Percentiles rank a stretch among this genome's conserved stretches.
phyloP scores from a whole-genome alignment of 2,329 filamentous ascomycete species.

The Colletotrichum coccodes region DNA sequence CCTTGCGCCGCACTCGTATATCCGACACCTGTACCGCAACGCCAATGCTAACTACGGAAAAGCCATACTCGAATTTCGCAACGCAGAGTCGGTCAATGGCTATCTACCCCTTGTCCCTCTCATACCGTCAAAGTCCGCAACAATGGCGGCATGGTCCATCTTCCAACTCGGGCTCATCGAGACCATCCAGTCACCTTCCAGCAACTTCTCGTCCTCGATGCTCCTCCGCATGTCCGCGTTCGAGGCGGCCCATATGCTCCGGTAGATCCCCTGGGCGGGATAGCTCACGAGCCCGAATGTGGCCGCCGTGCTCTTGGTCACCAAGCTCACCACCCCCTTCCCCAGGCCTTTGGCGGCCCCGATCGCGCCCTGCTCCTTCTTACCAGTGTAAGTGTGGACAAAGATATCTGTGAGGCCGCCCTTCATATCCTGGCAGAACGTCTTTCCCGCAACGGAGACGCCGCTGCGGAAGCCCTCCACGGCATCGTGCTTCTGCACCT shows the following conservation, averaged over 20 bases:
- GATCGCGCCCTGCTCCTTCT: conserved; percentile 27
- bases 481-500: conserved; percentile 25
- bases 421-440: conserved; percentile 29
- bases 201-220: conserved; percentile 27
- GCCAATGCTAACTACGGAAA: background rate
- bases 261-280: conserved; percentile 32
- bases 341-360: conserved; percentile 32
- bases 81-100: background rate
- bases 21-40: background rate
- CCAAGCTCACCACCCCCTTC: conserved; percentile 30
- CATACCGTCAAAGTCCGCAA: conserved; percentile 33
- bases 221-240: conserved; percentile 13
- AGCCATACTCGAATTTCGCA: background rate
- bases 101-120: background rate
- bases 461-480: conserved; percentile 32
- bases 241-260: conserved; percentile 23
- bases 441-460: conserved; percentile 29
- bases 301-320: conserved; percentile 32
- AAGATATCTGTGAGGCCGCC: conserved; percentile 32
- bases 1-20: background rate
- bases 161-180: conserved; percentile 24
- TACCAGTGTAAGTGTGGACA: conserved; percentile 29
- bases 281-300: conserved; percentile 30
- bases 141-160: conserved; percentile 28
- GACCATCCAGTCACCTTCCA: conserved; percentile 33